Evolutionary conservation across 306 rosid species (phyloP).

Genomic region (Quercus robur): DNA sequence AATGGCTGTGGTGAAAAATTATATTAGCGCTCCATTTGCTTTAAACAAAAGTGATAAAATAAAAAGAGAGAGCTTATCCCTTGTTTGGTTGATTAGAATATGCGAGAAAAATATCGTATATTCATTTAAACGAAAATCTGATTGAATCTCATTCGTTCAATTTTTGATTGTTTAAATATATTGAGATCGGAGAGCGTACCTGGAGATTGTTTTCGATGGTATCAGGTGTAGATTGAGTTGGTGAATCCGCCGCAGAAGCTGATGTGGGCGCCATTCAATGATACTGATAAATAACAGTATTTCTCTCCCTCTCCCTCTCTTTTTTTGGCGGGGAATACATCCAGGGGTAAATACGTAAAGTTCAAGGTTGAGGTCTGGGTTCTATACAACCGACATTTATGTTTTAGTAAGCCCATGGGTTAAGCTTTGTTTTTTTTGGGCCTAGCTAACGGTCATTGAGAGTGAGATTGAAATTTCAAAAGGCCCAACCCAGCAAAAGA

Average conservation of each 20-base stretch:
- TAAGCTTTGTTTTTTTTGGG: too few species aligned
- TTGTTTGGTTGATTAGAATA: background rate
- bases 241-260: slow-evolving; percentile 9
- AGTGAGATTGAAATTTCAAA: too few species aligned
- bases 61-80: background rate
- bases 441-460: too few species aligned
- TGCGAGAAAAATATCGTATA: too few species aligned
- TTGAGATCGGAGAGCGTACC: background rate
- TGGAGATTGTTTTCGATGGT: slow-evolving; percentile 23
- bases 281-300: background rate
- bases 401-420: too few species aligned
- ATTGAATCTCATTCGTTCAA: background rate
- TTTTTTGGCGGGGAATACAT: slow-evolving; percentile 20
- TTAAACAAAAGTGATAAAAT: background rate
- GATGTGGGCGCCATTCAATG: background rate
- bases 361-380: too few species aligned
- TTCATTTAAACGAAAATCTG: background rate
- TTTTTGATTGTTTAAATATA: background rate
- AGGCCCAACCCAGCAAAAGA: too few species aligned
- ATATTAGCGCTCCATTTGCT: slow-evolving; percentile 20
- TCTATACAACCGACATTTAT: too few species aligned
- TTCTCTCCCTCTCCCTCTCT: background rate
- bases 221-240: slow-evolving; percentile 5
- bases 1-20: slow-evolving; percentile 50
- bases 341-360: background rate